These are phyloP conservation scores for Moricandia moricandioides DNA, from an alignment of 345 rosid genomes.

Conservation along the genomic window DNA sequence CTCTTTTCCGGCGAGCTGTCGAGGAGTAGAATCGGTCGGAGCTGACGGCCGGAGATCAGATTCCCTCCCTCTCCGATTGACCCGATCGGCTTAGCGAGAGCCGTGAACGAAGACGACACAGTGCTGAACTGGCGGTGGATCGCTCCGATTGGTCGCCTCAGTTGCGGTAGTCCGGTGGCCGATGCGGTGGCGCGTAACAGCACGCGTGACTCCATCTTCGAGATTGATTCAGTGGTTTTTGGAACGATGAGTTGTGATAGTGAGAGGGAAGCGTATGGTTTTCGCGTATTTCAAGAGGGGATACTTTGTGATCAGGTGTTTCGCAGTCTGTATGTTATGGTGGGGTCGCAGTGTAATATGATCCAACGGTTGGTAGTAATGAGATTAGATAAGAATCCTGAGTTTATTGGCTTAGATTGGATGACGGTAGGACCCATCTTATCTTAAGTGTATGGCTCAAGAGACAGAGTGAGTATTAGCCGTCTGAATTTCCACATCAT, in stretches of 20 bases:
- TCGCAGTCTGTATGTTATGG: background rate
- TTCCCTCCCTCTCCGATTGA: slow-evolving; percentile 66
- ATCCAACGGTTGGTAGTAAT: slow-evolving; percentile 10
- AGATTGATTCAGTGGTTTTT: background rate
- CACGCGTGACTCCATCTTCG: slow-evolving; percentile 80
- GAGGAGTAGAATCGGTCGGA: slow-evolving; percentile 64
- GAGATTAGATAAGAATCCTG: slow-evolving; percentile 19
- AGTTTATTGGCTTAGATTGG: slow-evolving; percentile 27
- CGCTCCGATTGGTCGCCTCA: slow-evolving; percentile 40
- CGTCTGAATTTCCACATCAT: slow-evolving; percentile 34
- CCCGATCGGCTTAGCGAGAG: slow-evolving; percentile 46
- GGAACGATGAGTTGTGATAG: slow-evolving; percentile 3
- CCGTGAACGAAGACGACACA: slow-evolving; percentile 5
- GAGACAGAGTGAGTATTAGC: slow-evolving; percentile 23
- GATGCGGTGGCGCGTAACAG: slow-evolving; percentile 52
- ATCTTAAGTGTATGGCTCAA: slow-evolving; percentile 38
- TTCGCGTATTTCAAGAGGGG: background rate
- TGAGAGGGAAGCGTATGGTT: slow-evolving; percentile 25
- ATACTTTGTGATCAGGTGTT: background rate
- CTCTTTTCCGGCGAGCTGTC: slow-evolving; percentile 40
- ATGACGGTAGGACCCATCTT: slow-evolving; percentile 36
- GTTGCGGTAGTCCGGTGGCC: slow-evolving; percentile 43
- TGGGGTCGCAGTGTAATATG: background rate
- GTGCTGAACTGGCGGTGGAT: slow-evolving; percentile 24
- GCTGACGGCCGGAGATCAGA: slow-evolving; percentile 79